Evolutionary conservation across 176 grass and related monocot species (phyloP).

Genomic region (Zea mays): DNA sequence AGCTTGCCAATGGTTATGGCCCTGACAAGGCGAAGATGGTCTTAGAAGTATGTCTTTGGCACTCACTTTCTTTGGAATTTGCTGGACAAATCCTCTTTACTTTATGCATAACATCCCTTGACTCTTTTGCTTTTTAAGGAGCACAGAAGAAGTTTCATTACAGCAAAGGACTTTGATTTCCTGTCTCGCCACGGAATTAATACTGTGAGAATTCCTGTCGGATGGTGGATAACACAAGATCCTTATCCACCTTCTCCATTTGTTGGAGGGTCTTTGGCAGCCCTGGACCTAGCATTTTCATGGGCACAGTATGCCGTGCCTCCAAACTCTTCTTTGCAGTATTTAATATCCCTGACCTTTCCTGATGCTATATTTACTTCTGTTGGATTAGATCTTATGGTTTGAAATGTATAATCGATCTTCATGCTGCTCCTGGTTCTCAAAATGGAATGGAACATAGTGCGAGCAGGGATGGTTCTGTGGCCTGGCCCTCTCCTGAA

Average conservation of each 20-base stretch:
- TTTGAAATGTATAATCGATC: conserved; percentile 80
- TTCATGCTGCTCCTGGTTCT: conserved; percentile 76
- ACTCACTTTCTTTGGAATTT: conserved; percentile 11
- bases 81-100: not conserved
- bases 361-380: not conserved
- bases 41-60: conserved; percentile 53
- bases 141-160: conserved; percentile 68
- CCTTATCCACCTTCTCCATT: conserved; percentile 66
- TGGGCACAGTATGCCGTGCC: conserved; percentile 67
- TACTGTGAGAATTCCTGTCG: conserved; percentile 78
- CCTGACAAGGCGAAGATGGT: conserved; percentile 42
- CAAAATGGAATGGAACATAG: conserved; percentile 82
- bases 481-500: conserved; percentile 54
- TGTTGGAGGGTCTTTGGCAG: conserved; percentile 64
- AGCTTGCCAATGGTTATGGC: conserved; percentile 83
- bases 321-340: conserved; percentile 34
- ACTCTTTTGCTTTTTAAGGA: conserved; percentile 44
- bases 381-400: conserved; percentile 46
- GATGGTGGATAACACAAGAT: conserved; percentile 78
- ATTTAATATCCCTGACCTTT: conserved; percentile 25
- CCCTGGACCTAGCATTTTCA: conserved; percentile 63
- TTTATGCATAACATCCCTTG: conserved; percentile 4
- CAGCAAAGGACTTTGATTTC: conserved; percentile 67
- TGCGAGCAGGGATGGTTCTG: conserved; percentile 73
- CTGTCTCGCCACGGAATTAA: conserved; percentile 62